A percentile compares a stretch with the other conserved stretches of the same genome.
Evolutionary conservation across 257 asterid species (phyloP).

Genomic region (Solanum paucissectum): DNA sequence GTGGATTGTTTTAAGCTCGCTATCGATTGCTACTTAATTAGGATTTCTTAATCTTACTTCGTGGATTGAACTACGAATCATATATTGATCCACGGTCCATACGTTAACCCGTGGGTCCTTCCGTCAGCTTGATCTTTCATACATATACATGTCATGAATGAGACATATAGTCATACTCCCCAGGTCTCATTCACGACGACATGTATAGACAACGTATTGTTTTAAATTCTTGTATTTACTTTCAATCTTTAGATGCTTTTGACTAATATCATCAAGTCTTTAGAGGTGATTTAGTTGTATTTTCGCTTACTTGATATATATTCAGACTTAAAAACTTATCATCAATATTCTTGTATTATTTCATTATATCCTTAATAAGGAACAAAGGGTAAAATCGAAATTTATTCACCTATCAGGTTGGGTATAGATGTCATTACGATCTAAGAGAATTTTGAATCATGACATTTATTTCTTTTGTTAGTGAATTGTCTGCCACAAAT

Average conservation of each 20-base stretch:
- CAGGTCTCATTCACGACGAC: no score
- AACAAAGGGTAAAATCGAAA: not conserved
- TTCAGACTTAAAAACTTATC: not conserved
- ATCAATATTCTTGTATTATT: not conserved
- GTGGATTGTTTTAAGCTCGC: not conserved
- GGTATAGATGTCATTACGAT: not conserved
- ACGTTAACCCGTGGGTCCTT: no score
- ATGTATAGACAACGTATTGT: no score
- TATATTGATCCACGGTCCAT: no score
- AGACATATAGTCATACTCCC: not conserved
- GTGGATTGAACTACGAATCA: not conserved
- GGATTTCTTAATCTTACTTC: not conserved
- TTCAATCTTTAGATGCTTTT: not conserved
- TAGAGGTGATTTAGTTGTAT: not conserved
- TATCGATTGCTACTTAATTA: not conserved
- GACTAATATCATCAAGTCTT: not conserved
- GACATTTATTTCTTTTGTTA: not conserved
- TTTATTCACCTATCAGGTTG: not conserved
- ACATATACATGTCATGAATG: not conserved
- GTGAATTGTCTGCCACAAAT: not conserved
- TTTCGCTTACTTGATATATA: not conserved
- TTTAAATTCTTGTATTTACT: not conserved
- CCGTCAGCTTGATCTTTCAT: no score
- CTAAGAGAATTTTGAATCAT: not conserved
- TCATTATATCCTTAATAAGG: not conserved